A percentile compares a stretch with the other conserved stretches of the same genome.
phyloP scores from a whole-genome alignment of 805 yeast genomes.

The Starmerella bombicola region DNA sequence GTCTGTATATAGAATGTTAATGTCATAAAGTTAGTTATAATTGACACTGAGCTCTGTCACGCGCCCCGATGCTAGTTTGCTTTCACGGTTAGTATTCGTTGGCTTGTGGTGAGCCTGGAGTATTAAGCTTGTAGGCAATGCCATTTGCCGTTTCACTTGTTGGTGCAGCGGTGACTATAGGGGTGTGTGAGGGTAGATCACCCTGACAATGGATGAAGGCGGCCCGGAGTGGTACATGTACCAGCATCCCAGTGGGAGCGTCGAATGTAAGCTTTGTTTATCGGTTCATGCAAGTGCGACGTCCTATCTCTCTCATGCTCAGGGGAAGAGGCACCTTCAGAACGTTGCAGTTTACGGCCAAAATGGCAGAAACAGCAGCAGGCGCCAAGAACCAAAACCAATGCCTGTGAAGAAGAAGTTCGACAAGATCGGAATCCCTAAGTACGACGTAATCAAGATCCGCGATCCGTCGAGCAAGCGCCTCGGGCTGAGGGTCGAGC shows the following conservation, averaged over 20 bases:
- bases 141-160: too few species aligned
- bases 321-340: constrained; percentile 70
- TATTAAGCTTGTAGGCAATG: too few species aligned
- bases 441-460: constrained; percentile 53
- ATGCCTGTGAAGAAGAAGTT: constrained; percentile 16
- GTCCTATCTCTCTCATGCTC: constrained; percentile 70
- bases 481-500: constrained; percentile 53
- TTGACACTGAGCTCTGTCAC: too few species aligned
- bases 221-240: background rate
- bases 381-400: constrained; percentile 16
- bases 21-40: too few species aligned
- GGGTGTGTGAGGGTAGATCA: too few species aligned
- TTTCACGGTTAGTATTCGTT: too few species aligned
- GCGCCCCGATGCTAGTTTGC: too few species aligned
- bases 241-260: constrained; percentile 38
- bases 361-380: constrained; percentile 12
- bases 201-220: too few species aligned
- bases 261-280: constrained; percentile 74
- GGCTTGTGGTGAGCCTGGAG: too few species aligned
- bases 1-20: too few species aligned
- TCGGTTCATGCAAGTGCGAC: constrained; percentile 73
- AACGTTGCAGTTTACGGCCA: constrained; percentile 55
- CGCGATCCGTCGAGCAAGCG: constrained; percentile 47
- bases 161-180: too few species aligned
- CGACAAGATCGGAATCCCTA: constrained; percentile 58